A percentile compares a stretch with the other conserved stretches of the same genome.
These are phyloP conservation scores for Cordyceps cicadae DNA, from an alignment of 2,329 filamentous ascomycete species.

Conservation along the genomic window DNA sequence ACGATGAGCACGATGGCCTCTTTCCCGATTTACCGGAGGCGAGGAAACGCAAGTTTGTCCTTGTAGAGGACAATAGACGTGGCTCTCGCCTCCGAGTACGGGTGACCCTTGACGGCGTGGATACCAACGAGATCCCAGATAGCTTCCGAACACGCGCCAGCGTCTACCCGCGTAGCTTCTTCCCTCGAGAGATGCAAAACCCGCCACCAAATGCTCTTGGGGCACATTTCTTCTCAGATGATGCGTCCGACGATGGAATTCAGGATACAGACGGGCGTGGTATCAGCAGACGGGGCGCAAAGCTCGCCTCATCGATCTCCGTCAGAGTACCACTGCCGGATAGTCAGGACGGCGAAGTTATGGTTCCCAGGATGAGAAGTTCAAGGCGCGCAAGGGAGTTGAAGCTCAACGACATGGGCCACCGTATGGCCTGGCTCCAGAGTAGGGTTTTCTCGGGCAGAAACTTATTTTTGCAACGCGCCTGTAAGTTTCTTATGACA, in stretches of 20 bases:
- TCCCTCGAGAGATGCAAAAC: conserved; percentile 86
- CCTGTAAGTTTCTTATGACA: conserved; percentile 54
- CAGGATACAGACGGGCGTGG: conserved; percentile 42
- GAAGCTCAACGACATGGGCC: conserved; percentile 86
- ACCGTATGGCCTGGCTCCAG: conserved; percentile 94
- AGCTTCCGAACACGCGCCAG: conserved; percentile 86
- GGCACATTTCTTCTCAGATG: conserved; percentile 66
- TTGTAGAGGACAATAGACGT: conserved; percentile 82
- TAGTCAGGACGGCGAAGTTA: conserved; percentile 63
- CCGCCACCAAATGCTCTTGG: conserved; percentile 69
- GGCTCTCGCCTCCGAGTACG: conserved; percentile 77
- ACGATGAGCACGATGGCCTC: conserved; percentile 43
- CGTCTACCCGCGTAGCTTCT: conserved; percentile 86
- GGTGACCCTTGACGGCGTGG: conserved; percentile 85
- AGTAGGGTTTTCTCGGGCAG: conserved; percentile 82
- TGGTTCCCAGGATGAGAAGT: conserved; percentile 66
- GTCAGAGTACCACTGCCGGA: conserved; percentile 58
- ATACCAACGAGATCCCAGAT: conserved; percentile 93
- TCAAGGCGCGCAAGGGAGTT: conserved; percentile 70
- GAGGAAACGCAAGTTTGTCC: conserved; percentile 92
- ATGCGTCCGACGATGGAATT: conserved; percentile 46
- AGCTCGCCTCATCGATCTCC: conserved; percentile 29
- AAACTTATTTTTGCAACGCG: conserved; percentile 82
- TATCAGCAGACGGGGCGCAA: conserved; percentile 27
- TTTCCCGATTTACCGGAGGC: conserved; percentile 84